A percentile compares a stretch with the other conserved stretches of the same genome.
Evolutionary conservation across 352 stramenopile species (phyloP).

Genomic region (Pythium angustatum): DNA sequence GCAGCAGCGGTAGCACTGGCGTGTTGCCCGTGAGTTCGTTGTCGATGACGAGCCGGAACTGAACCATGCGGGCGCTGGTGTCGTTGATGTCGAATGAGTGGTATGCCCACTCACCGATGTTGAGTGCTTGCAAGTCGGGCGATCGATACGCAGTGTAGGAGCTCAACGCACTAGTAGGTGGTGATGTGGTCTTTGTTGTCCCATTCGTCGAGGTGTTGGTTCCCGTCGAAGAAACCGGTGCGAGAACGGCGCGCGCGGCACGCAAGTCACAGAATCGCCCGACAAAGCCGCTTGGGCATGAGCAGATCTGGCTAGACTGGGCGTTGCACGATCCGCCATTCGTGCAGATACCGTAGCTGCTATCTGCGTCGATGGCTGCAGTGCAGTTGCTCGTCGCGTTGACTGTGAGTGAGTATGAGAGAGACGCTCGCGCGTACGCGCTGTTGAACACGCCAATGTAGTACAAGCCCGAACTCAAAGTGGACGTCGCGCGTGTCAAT

Average conservation of each 20-base stretch:
- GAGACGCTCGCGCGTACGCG: conserved; percentile 47
- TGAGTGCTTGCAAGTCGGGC: conserved; percentile 27
- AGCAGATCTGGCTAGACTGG: conserved; percentile 48
- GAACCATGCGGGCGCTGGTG: conserved; percentile 35
- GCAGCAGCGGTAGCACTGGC: conserved; percentile 52
- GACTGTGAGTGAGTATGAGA: conserved; percentile 58
- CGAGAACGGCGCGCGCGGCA: conserved; percentile 22
- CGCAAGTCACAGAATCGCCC: conserved; percentile 50
- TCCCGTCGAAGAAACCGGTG: too few relatives aligned
- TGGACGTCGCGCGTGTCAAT: conserved; percentile 56
- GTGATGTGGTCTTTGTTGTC: not conserved
- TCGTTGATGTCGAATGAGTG: conserved; percentile 68
- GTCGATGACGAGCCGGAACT: conserved; percentile 50
- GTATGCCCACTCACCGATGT: conserved; percentile 57
- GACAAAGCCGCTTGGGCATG: conserved; percentile 14
- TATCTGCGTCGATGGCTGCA: too few relatives aligned
- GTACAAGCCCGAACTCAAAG: conserved; percentile 69
- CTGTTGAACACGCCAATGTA: conserved; percentile 80
- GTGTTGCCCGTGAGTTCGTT: conserved; percentile 47
- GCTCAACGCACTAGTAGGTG: not conserved
- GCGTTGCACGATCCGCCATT: conserved; percentile 54
- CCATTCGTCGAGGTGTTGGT: too few relatives aligned
- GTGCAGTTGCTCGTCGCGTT: conserved; percentile 54
- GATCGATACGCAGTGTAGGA: conserved; percentile 24
- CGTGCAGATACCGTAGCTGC: conserved; percentile 39